A percentile compares a stretch with the other conserved stretches of the same genome.
Evolutionary conservation across 2,329 filamentous ascomycete species (phyloP).

Genomic region (Periconia digitata): DNA sequence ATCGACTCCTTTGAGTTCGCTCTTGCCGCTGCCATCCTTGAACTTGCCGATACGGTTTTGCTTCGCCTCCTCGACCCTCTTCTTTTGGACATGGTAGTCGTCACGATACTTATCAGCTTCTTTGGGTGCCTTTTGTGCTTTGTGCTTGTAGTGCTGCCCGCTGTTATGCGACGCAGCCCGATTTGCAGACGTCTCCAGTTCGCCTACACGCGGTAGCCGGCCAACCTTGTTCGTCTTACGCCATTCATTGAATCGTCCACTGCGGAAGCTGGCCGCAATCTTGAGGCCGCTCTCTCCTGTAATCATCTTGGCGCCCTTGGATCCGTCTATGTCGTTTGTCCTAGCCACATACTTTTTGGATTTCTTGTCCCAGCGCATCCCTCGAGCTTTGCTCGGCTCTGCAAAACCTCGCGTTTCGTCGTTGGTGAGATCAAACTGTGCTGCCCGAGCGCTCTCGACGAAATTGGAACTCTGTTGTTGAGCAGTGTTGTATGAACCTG

Average conservation of each 20-base stretch:
- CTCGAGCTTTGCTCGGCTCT: conserved; percentile 68
- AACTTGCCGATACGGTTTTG: conserved; percentile 79
- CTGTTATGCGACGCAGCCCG: conserved; percentile 29
- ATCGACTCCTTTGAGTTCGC: conserved; percentile 77
- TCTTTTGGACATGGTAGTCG: conserved; percentile 88
- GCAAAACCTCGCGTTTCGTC: conserved; percentile 86
- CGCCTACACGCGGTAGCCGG: conserved; percentile 78
- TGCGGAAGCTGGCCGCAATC: conserved; percentile 91
- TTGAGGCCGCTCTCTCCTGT: conserved; percentile 91
- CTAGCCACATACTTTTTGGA: conserved; percentile 90
- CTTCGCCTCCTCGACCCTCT: conserved; percentile 82
- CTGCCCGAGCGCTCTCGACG: conserved; percentile 80
- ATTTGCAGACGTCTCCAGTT: conserved; percentile 61
- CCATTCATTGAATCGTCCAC: conserved; percentile 92
- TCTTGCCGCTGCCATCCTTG: conserved; percentile 70
- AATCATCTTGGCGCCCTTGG: conserved; percentile 71
- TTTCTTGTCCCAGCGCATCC: conserved; percentile 96
- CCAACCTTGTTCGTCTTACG: conserved; percentile 81
- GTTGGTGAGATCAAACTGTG: conserved; percentile 88
- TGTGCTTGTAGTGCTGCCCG: conserved; percentile 75
- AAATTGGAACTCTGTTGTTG: conserved; percentile 67
- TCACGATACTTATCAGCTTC: conserved; percentile 88
- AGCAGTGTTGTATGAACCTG: conserved; percentile 61
- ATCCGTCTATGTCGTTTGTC: conserved; percentile 93
- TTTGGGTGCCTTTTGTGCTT: conserved; percentile 84